Percentiles rank a stretch among this genome's conserved stretches.
Conservation (phyloP, 768 basidiomycete species). For the Agrocybe chaxingu region DNA sequence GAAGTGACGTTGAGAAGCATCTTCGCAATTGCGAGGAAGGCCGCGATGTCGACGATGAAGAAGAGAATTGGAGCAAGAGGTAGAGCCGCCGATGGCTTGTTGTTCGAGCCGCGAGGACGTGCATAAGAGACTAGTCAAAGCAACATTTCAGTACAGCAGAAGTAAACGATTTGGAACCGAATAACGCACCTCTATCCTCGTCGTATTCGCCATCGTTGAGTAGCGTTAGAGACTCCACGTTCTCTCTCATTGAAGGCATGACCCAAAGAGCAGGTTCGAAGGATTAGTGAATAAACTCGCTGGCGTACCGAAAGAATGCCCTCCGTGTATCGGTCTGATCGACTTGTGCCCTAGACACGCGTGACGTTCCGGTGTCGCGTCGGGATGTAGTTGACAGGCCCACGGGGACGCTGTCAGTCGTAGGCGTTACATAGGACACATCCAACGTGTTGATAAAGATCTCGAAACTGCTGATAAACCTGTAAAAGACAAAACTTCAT, state of each 20-base stretch:
- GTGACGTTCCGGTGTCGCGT: no score
- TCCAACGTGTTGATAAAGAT: no score
- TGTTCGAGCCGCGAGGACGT: background rate
- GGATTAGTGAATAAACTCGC: background rate
- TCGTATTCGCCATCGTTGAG: conserved; percentile 12
- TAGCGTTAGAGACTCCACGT: conserved; percentile 14
- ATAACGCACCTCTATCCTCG: conserved; percentile 1
- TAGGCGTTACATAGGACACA: no score
- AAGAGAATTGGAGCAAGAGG: conserved; percentile 14
- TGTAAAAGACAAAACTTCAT: no score
- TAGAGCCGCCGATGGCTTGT: conserved; percentile 1
- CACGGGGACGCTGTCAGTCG: no score
- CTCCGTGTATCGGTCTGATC: no score
- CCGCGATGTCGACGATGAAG: conserved; percentile 20
- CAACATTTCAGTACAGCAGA: background rate
- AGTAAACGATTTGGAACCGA: background rate
- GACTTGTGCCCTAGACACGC: no score
- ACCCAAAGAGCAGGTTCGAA: background rate
- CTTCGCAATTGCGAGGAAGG: conserved; percentile 17
- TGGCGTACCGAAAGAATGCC: no score
- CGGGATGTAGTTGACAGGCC: no score
- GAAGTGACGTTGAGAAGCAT: conserved; percentile 11
- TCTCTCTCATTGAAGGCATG: conserved; percentile 6
- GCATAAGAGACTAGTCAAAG: background rate
- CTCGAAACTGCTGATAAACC: no score